Base-by-base conservation (phyloP, 2,329 filamentous ascomycete species). In the Paracoccidioides brasiliensis region DNA sequence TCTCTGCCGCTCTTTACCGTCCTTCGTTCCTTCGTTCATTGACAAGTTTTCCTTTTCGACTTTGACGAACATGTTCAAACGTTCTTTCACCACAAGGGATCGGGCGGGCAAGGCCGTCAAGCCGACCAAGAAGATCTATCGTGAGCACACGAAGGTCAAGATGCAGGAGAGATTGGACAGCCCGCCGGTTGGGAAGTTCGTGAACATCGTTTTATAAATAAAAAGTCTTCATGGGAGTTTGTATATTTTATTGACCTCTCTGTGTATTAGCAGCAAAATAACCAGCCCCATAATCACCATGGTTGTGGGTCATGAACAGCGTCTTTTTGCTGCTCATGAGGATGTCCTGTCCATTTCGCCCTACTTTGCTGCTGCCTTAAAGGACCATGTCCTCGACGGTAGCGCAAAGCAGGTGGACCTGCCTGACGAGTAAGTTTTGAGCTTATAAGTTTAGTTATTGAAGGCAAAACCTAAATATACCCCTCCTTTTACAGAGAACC, bases 271-370 rank as follows among this genome's bases (percentile, higher is more conserved):
- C 59, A 76, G 74, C 62, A 68, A 71, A 64, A 75, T 82, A 65
- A 80, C 79, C 64, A 80, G 78, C 62, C 86, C 90, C 67, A 94
- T 95, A 72, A 79, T 95, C 73, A 95, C 90, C 58, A 78, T 96
- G 64, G 83, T 86, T 63, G 84, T 96, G 68, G 90, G 90, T 64
- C 76, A 76, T 64, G 90, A 95, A 67, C 85, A 86, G 70, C 86
- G 90, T 66, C 80, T 95, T 71, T 96, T 96, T 78, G 90, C 90
- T 65, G 90, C 90, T 67, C 90, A 96, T 74, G 88, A 96, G 78
- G 88, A 95, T 74, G 85, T 95, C 66, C 82, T 96, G 62, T 82
- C 81, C 68, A 82, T 88, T 72, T 91, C 89, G 69, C 85, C 89
- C 62, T 94, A 87, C 73, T 94, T 96, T 72, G 80, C 82, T 64